A percentile compares a stretch with the other conserved stretches of the same genome.
These are phyloP conservation scores for Wallacemonas sp. DNA, from an alignment of 208 protist species.

Conservation along the genomic window DNA sequence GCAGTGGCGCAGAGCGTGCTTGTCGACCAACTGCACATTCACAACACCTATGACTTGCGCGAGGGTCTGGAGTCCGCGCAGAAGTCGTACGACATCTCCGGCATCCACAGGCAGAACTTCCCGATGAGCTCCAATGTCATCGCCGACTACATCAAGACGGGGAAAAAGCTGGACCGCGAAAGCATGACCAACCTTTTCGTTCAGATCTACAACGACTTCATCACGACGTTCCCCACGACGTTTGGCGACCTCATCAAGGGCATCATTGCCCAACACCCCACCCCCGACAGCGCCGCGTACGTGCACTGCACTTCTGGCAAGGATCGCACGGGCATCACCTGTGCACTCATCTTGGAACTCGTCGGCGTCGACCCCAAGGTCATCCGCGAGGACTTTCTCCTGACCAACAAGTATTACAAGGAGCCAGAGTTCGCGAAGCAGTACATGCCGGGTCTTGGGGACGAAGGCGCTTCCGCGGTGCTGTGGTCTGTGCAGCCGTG, in stretches of 20 bases:
- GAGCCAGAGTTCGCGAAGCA: conserved; percentile 20
- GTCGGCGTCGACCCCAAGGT: conserved; percentile 32
- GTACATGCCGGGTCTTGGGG: conserved; percentile 22
- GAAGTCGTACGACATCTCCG: conserved; percentile 34
- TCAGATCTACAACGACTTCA: conserved; percentile 28
- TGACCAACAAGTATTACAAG: conserved; percentile 39
- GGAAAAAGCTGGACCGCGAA: conserved; percentile 24
- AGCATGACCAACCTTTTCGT: conserved; percentile 17
- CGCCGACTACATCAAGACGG: conserved; percentile 8
- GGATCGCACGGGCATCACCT: conserved; percentile 41
- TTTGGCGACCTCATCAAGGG: conserved; percentile 31
- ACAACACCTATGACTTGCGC: conserved; percentile 39
- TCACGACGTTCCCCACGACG: conserved; percentile 5
- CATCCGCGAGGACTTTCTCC: conserved; percentile 36
- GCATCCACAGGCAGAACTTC: conserved; percentile 20
- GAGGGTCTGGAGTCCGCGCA: conserved; percentile 19
- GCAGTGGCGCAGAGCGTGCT: conserved; percentile 29
- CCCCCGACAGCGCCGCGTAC: conserved; percentile 26
- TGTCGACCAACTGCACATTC: conserved; percentile 38
- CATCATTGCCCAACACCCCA: conserved; percentile 21
- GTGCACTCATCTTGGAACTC: conserved; percentile 30
- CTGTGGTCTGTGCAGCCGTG: conserved; percentile 27
- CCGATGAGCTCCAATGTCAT: conserved; percentile 31
- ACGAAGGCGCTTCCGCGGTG: conserved; percentile 26
- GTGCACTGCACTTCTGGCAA: conserved; percentile 61